These are phyloP conservation scores for Umbelopsis ramanniana DNA, from an alignment of 192 early-diverging fungal genomes.

Conservation along the genomic window DNA sequence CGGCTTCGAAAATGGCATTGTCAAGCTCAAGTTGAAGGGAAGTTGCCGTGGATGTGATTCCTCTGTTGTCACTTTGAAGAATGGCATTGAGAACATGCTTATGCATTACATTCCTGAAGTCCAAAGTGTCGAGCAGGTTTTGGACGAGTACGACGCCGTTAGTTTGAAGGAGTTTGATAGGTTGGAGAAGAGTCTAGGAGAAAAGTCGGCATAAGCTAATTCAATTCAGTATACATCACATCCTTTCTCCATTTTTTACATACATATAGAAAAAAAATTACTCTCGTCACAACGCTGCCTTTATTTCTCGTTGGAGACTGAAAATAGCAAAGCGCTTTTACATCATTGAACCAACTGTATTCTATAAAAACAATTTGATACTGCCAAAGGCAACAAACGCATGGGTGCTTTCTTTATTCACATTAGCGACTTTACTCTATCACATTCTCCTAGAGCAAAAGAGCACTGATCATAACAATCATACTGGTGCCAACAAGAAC, in stretches of 20 bases:
- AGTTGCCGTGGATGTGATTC: conserved; percentile 95
- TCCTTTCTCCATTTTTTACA: background rate
- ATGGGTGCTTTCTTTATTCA: no score
- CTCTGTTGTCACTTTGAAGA: conserved; percentile 91
- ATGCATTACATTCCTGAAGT: conserved; percentile 99
- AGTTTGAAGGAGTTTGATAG: conserved; percentile 88
- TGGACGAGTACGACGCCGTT: conserved; percentile 83
- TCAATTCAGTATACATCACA: no score
- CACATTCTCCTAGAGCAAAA: background rate
- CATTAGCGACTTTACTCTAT: no score
- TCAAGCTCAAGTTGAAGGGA: conserved; percentile 91
- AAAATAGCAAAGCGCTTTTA: background rate
- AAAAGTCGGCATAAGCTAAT: conserved; percentile 22
- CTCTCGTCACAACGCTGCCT: background rate
- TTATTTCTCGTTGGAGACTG: background rate
- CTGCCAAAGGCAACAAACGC: background rate
- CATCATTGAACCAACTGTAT: background rate
- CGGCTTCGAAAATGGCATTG: conserved; percentile 87
- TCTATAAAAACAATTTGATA: background rate
- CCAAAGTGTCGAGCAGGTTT: conserved; percentile 81
- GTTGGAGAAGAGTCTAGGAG: conserved; percentile 64
- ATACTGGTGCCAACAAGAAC: background rate
- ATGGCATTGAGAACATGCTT: conserved; percentile 99
- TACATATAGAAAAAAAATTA: background rate
- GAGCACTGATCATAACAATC: background rate